Conservation (phyloP, 306 rosid genomes). For the Oxytropis ochrocephala region DNA sequence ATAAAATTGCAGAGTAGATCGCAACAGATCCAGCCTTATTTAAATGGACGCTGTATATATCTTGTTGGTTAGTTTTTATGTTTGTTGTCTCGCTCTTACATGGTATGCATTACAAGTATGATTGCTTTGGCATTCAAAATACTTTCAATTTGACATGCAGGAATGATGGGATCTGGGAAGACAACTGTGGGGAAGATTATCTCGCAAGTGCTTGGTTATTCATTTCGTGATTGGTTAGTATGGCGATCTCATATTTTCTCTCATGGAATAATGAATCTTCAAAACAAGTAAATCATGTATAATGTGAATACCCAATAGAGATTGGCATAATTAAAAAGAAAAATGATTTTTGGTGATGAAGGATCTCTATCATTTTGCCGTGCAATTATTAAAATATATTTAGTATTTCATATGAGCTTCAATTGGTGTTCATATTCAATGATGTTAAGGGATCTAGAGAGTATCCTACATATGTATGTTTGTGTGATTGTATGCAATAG, state of each 20-base stretch:
- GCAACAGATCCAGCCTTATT: constrained; percentile 61
- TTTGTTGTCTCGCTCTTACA: constrained; percentile 24
- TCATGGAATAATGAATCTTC: background rate
- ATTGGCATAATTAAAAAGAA: background rate
- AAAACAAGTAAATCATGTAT: background rate
- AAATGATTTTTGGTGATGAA: background rate
- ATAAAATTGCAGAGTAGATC: constrained; percentile 63
- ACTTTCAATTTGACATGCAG: constrained; percentile 41
- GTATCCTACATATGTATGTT: background rate
- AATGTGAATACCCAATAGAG: background rate
- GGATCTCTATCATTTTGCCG: background rate
- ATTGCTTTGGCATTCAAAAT: constrained; percentile 17
- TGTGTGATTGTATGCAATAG: background rate
- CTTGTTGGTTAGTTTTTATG: constrained; percentile 83
- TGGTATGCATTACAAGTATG: background rate
- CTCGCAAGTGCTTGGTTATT: constrained; percentile 69
- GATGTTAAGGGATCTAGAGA: background rate
- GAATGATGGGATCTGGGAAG: constrained; percentile 99
- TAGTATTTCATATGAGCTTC: constrained; percentile 6
- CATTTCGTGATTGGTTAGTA: constrained; percentile 77
- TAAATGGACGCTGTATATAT: constrained; percentile 85
- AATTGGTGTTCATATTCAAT: constrained; percentile 2
- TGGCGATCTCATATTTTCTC: constrained; percentile 5
- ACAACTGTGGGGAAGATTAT: constrained; percentile 90
- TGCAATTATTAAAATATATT: background rate